Conservation (phyloP, 169 alveolate species). For the Plasmodium coatneyi region DNA sequence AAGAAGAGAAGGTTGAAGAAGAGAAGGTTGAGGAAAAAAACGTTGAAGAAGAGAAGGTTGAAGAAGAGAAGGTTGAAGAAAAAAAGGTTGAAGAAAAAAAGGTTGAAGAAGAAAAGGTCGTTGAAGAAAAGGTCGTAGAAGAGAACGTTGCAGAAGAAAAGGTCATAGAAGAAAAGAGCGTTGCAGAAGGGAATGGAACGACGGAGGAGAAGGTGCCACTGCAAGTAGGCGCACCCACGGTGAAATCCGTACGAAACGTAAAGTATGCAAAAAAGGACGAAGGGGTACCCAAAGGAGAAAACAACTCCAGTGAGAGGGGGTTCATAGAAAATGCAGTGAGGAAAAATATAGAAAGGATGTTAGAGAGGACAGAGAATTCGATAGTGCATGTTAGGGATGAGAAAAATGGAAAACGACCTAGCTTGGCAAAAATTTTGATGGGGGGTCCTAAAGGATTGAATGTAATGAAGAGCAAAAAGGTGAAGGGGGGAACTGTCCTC, state of each 20-base stretch:
- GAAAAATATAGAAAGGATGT: slow-evolving; percentile 8
- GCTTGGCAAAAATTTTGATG: background rate
- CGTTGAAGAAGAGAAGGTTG: too few relatives aligned
- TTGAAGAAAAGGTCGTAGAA: background rate
- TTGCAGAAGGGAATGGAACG: background rate
- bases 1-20: background rate
- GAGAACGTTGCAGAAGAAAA: too few relatives aligned
- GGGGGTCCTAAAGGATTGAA: background rate
- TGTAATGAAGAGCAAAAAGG: background rate
- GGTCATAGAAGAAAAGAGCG: background rate
- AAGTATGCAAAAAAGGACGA: background rate
- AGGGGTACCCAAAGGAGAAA: background rate
- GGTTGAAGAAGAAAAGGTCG: background rate
- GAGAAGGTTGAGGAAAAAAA: too few relatives aligned
- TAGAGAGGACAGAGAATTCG: background rate
- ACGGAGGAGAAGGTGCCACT: background rate
- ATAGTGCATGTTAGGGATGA: background rate
- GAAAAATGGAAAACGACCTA: background rate
- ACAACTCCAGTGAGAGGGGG: background rate
- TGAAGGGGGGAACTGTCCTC: background rate
- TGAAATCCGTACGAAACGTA: background rate
- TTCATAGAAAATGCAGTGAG: slow-evolving; percentile 23
- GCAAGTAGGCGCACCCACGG: background rate
- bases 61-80: too few relatives aligned
- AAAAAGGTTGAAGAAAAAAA: background rate